These are phyloP conservation scores for Apostasia shenzhenica DNA, from an alignment of 106 monocot genomes.

Conservation along the genomic window DNA sequence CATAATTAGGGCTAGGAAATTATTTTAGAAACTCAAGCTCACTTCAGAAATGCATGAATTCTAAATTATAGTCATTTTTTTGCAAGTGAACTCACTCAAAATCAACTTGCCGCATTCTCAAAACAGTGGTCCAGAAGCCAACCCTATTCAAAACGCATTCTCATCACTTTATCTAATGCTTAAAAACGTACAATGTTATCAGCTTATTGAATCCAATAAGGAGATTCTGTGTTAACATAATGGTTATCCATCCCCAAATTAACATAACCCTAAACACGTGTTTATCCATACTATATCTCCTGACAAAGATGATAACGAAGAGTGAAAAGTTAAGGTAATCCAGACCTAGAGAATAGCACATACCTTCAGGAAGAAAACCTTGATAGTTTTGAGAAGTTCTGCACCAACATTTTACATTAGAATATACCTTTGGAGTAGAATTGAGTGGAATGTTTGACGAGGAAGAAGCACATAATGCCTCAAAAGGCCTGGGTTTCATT, in stretches of 20 bases:
- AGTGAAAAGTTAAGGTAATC: too few species aligned
- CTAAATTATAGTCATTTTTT: too few species aligned
- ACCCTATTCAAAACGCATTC: too few species aligned
- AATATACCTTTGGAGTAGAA: not conserved
- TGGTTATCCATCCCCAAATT: not conserved
- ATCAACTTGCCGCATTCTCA: too few species aligned
- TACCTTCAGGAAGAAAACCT: conserved; percentile 17
- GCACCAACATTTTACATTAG: conserved; percentile 2
- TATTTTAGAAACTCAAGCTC: too few species aligned
- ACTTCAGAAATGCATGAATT: too few species aligned
- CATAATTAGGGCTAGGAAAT: too few species aligned
- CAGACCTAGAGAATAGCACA: not conserved
- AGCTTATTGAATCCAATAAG: too few species aligned
- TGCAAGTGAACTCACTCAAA: too few species aligned
- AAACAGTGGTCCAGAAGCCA: too few species aligned
- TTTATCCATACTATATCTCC: not conserved
- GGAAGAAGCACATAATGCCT: conserved; percentile 5
- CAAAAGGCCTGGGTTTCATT: conserved; percentile 16
- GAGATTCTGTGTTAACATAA: not conserved
- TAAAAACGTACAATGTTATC: too few species aligned
- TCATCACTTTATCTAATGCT: too few species aligned
- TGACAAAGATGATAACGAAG: not conserved
- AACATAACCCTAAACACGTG: not conserved
- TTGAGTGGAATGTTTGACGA: not conserved
- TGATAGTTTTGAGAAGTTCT: conserved; percentile 2